Evolutionary conservation across 2,329 filamentous ascomycete genomes (phyloP).

Genomic region (Orbilia ellipsospora): DNA sequence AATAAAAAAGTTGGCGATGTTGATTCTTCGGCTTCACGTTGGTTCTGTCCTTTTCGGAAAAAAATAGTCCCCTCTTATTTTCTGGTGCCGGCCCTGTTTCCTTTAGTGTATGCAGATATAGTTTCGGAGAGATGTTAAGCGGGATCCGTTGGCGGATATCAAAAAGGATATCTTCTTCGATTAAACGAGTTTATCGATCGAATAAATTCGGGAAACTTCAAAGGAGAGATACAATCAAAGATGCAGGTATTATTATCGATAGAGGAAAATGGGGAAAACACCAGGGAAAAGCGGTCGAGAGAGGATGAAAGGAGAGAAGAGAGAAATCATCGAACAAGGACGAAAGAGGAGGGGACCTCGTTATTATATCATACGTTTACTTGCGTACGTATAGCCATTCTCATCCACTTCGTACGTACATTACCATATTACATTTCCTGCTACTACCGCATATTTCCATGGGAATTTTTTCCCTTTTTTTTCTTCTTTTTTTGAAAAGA

Average conservation of each 20-base stretch:
- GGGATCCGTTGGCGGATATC: too few species aligned
- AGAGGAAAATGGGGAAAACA: not conserved
- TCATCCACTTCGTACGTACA: not conserved
- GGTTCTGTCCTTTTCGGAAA: not conserved
- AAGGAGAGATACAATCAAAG: not conserved
- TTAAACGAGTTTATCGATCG: too few species aligned
- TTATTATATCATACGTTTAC: not conserved
- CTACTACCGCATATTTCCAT: not conserved
- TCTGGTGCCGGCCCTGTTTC: too few species aligned
- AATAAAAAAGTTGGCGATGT: too few species aligned
- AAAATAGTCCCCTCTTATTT: not conserved
- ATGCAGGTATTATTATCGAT: not conserved
- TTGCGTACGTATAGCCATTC: too few species aligned
- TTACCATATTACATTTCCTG: not conserved
- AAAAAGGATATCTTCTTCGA: too few species aligned
- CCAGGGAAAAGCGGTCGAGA: constrained; percentile 8
- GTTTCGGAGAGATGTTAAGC: too few species aligned
- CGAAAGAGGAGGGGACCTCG: constrained; percentile 7
- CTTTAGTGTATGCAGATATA: too few species aligned
- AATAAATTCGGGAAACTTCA: not conserved
- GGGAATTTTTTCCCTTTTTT: constrained; percentile 1
- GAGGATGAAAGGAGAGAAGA: constrained; percentile 3
- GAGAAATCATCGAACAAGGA: constrained; percentile 7
- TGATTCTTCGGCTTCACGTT: too few species aligned
- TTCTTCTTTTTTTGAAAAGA: constrained; percentile 1